Base-by-base conservation (phyloP, 192 early-diverging fungal genomes). In the Backusella tuberculispora region DNA sequence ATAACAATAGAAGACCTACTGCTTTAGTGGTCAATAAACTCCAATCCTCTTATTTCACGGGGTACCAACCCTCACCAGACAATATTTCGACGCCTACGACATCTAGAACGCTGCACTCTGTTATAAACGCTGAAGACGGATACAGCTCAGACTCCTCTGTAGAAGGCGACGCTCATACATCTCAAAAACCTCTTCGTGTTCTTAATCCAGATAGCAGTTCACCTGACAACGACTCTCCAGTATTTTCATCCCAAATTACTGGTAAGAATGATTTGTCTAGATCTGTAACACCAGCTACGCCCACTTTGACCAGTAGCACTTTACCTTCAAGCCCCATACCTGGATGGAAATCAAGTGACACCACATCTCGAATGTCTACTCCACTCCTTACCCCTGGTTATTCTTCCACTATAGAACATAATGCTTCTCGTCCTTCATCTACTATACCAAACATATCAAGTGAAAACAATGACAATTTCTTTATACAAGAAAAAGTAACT, bases 51-150 rank as follows among this genome's bases (percentile, higher is more conserved):
- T 60, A 60, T 26, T 60, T 24, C 21, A 26, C 53, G 8, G 53
- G 53, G 10, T 60, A 60, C 24, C 53, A 24, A 60, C 21, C 53
- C 21, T 12, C 29, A 34, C 29, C 53, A 60, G 53, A 60, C 13
- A 60, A 60, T 60, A 19, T 13, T 24, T 60, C 53, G 4, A 60
- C 53, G 4, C 53, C 53, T 26, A 60, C 53, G 21, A 60, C 53
- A 26, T 60, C 53, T 10, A 60, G 53, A 60, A 60, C 21, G 12
- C n/a, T 60, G 26, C 53, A 60, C 13, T 60, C 53, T 24, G 12
- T 60, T 26, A 60, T 60, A 60, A 60, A 60, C 13, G 53, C 53
- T 24, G 53, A 60, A 43, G 41, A 67, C 21, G 66, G 66, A 67
- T 67, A 67, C 41, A 41, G 41, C 9, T 67, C 66, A 19, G 66